Base-by-base conservation (phyloP, 306 rosid genomes). In the Sphenostylis stenocarpa region DNA sequence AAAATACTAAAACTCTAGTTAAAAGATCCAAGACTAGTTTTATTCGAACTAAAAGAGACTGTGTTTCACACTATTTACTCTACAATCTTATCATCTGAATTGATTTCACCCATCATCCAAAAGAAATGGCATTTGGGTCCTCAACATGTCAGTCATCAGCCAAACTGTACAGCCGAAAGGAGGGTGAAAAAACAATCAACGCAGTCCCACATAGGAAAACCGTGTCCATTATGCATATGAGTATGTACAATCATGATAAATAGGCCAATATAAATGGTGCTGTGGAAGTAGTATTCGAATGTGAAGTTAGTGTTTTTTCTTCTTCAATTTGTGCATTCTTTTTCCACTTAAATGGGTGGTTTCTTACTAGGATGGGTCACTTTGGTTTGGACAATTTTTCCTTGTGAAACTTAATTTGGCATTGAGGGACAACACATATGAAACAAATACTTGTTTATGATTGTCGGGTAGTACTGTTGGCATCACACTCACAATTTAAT, bases 351-450 rank as follows among this genome's bases (percentile, higher is more conserved):
- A 78, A 31, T 49, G n/a, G 33, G 70, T 67, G 67, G 72, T 64
- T 14, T 41, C 44, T 51, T 21, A 9, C 3, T 0, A 2, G 2
- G 29, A 1, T 28, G 47, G 48, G 43, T 69, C 77, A 68, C 68
- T 38, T 9, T 38, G 43, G 41, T 9, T 9, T 70, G 4, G 33
- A 58, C 39, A 56, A 57, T 67, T 26, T 69, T 45, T 45, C 1
- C 17, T 43, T 71, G 11, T 12, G 38, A 12, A n/a, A 65, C 58
- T 52, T 28, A 44, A 8, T 58, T 36, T 61, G 80, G 61, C 38
- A 62, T 78, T 70, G 66, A 76, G 41, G 71, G 66, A 53, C 43
- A 71, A 3, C 79, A 33, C 73, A 66, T 52, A 23, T 26, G 79
- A 38, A 70, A 36, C 74, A 44, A 63, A 64, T 36, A 55, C 49